Base-by-base conservation (phyloP, 208 protist genomes). In the Crithidia mellificae region DNA sequence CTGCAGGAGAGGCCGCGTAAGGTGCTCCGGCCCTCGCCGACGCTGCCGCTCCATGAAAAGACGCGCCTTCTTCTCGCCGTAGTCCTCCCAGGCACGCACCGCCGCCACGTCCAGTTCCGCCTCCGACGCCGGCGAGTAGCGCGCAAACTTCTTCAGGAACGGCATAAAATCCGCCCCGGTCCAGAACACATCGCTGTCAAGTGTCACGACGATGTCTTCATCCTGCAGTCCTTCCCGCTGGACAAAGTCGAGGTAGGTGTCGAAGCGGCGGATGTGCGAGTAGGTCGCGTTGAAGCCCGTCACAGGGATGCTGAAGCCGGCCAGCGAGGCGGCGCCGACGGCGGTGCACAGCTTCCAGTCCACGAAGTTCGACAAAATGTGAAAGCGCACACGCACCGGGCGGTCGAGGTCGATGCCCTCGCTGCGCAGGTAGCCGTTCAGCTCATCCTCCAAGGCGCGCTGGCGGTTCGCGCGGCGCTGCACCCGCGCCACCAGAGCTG, bases 61-160 rank as follows among this genome's bases (percentile, higher is more conserved):
- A 20, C 55, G 70, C 34, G 70, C 70, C 41, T 67, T 65, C 14
- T 67, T 70, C 50, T 81, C 70, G 29, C 76, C 76, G 38, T 80
- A 80, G 56, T 80, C 75, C 29, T 80, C 75, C 75, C 75, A 80
- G 20, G 70, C 71, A 5, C 76, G 76, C 32, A 77, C 71, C 38
- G 72, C 72, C 2, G 63, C 69, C 24, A 81, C 76, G 61, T 81
- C 76, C 2, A 81, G 66, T 20, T 64, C 65, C 12, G 36, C 62
- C 49, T 73, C 67, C 27, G 34, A 54, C 38, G 34, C 47, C 4
- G 76, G 66, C 2, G 76, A 77, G 30, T 66, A 62, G 41, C 30
- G 65, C 12, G 64, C 66, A 57, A 81, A 81, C 44, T 77, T 73
- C n/a, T 49, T 63, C 59, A 81, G 53, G 30, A 77, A 77, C 12